Evolutionary conservation across 116 monocot genomes (phyloP).

Genomic region (Thalassia testudinum): DNA sequence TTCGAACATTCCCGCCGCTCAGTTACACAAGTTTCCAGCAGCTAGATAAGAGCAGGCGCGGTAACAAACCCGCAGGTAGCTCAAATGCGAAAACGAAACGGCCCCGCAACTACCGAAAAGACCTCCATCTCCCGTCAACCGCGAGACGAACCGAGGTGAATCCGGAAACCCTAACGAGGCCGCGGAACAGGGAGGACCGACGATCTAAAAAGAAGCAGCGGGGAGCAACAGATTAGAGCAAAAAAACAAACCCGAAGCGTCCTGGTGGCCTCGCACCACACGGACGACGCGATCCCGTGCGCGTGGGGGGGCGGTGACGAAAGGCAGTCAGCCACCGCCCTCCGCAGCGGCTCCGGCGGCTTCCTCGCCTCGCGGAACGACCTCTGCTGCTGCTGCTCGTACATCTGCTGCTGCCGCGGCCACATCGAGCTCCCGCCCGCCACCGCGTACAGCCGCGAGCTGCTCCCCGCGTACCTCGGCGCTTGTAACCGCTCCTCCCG

Average conservation of each 20-base stretch:
- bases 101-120: no score
- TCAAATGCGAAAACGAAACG: no score
- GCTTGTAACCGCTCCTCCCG: conserved; percentile 35
- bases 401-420: conserved; percentile 14
- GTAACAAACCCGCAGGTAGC: no score
- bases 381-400: conserved; percentile 12
- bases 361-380: conserved; percentile 25
- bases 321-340: conserved; percentile 90
- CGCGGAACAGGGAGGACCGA: no score
- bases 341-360: conserved; percentile 86
- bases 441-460: conserved; percentile 25
- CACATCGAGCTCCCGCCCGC: conserved; percentile 28
- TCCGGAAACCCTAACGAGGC: no score
- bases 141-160: no score
- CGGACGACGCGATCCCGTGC: conserved; percentile 30
- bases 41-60: no score
- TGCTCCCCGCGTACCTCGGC: conserved; percentile 2
- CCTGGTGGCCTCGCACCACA: conserved; percentile 49
- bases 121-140: no score
- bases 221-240: no score
- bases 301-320: conserved; percentile 39
- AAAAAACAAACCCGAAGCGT: conserved; percentile 67
- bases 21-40: no score
- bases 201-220: no score
- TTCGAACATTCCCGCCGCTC: no score